Evolutionary conservation across 2,329 filamentous ascomycete genomes (phyloP), one percentile per base, ranked within the genome.

Genomic region (Colletotrichum nymphaeae): DNA sequence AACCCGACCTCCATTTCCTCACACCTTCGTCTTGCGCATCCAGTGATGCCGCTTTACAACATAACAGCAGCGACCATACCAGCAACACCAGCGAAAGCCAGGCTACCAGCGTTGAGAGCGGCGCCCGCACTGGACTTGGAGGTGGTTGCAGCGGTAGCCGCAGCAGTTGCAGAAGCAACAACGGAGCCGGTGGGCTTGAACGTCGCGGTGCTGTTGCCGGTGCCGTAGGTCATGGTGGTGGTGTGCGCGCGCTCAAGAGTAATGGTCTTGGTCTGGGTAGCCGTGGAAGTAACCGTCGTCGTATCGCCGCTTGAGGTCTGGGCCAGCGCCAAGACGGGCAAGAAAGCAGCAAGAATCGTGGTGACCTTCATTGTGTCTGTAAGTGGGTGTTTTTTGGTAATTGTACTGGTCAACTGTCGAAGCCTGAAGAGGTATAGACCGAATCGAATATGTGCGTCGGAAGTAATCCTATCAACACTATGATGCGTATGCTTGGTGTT

Each of bases 291-390:
- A 60, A 82, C 83, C 22, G 86, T 84, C 56, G 85, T 84, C 28
- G 78, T 78, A 42, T 79, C 81, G 30, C 60, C 60, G 19, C 46
- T 46, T 35, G 78, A 75, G 28, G 84, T 84, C 64, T 84, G 79
- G 49, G 88, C 88, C 65, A 88, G 77, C 73, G 88, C 89, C 78
- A 90, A 79, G 66, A 89, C 83, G 77, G 89, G 89, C 79, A 91
- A 84, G 75, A 87, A 79, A 74, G 86, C 85, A 73, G 88, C 80
- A 78, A 87, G 71, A 73, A 90, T 77, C 35, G 85, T 81, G 58
- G 80, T 79, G 76, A 84, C 77, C 59, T 83, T 83, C 83, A 85
- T 85, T 67, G 72, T 81, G 78, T 75, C 72, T 74, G 65, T 71
- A 28, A 59, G 26, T 49, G 68, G 68, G 22, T 64, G 73, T 60